These are phyloP conservation scores for Penicillium simplicissimum DNA, from an alignment of 495 filamentous ascomycete genomes.

Conservation along the genomic window DNA sequence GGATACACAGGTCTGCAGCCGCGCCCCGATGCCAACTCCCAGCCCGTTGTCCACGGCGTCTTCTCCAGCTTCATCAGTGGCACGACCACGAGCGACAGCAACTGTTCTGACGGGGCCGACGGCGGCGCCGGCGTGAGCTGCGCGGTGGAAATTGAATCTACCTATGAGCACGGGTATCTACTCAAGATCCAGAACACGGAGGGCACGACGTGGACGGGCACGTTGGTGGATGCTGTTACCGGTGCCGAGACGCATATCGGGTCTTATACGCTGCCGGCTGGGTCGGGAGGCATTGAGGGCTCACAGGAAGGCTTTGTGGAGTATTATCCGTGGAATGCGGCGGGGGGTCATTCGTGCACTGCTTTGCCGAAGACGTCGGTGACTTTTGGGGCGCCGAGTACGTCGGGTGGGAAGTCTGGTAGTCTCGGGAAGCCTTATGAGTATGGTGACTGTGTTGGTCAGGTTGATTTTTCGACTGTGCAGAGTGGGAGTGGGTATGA, in stretches of 20 bases:
- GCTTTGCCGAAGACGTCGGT: conserved; percentile 24
- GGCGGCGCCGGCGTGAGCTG: conserved; percentile 34
- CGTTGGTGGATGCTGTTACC: conserved; percentile 25
- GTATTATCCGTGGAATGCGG: conserved; percentile 31
- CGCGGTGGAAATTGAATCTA: conserved; percentile 20
- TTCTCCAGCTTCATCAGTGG: conserved; percentile 35
- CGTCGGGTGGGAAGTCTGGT: conserved; percentile 12
- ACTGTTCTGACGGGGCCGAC: conserved; percentile 33
- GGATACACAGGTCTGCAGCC: conserved; percentile 37
- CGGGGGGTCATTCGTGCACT: conserved; percentile 19
- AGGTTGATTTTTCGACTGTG: conserved; percentile 22
- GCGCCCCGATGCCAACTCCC: conserved; percentile 11
- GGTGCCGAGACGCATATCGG: conserved; percentile 25
- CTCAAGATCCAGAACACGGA: conserved; percentile 26
- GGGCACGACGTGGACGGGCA: conserved; percentile 31
- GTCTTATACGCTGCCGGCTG: conserved; percentile 26
- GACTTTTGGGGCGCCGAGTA: conserved; percentile 23
- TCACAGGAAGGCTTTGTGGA: conserved; percentile 31
- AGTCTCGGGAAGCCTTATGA: conserved; percentile 26
- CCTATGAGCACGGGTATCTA: conserved; percentile 21
- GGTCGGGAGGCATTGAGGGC: conserved; percentile 19
- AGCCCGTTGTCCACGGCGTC: conserved; percentile 28
- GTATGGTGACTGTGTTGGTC: conserved; percentile 34
- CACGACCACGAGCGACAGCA: conserved; percentile 18
- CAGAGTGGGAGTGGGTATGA: conserved; percentile 12